Conservation (phyloP, 192 early-diverging fungal genomes). For the Coemansia sp. region DNA sequence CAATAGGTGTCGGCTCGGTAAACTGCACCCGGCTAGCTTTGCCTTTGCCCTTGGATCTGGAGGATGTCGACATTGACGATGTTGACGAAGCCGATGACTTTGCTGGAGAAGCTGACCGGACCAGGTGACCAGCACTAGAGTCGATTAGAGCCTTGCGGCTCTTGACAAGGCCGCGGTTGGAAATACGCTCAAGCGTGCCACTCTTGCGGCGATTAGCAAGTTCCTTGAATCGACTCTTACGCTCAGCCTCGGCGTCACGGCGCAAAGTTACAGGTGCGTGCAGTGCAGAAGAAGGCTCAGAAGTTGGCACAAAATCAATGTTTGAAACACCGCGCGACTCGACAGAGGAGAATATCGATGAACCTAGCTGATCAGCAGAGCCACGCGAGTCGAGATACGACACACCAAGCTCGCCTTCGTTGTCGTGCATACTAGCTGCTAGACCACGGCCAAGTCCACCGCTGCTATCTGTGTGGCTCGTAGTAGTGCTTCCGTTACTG, state of each 20-base stretch:
- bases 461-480: constrained; percentile 33
- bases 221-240: constrained; percentile 32
- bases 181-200: constrained; percentile 47
- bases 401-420: constrained; percentile 8
- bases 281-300: neutral
- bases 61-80: neutral
- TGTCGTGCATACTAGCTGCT: constrained; percentile 20
- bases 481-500: constrained; percentile 7
- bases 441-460: constrained; percentile 22
- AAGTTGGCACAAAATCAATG: neutral
- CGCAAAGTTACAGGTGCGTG: constrained; percentile 12
- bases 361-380: constrained; percentile 29
- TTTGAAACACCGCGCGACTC: constrained; percentile 7
- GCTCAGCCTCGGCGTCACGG: constrained; percentile 27
- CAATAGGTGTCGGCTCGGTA: constrained; percentile 3
- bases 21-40: constrained; percentile 17
- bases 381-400: constrained; percentile 26
- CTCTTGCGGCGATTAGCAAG: constrained; percentile 49
- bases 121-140: constrained; percentile 18
- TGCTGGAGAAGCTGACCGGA: constrained; percentile 1
- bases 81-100: constrained; percentile 7
- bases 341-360: constrained; percentile 45
- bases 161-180: constrained; percentile 44
- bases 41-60: neutral
- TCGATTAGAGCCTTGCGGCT: constrained; percentile 36